Conservation (phyloP, 2,329 filamentous ascomycete genomes). For the Scolecobasidium constrictum region DNA sequence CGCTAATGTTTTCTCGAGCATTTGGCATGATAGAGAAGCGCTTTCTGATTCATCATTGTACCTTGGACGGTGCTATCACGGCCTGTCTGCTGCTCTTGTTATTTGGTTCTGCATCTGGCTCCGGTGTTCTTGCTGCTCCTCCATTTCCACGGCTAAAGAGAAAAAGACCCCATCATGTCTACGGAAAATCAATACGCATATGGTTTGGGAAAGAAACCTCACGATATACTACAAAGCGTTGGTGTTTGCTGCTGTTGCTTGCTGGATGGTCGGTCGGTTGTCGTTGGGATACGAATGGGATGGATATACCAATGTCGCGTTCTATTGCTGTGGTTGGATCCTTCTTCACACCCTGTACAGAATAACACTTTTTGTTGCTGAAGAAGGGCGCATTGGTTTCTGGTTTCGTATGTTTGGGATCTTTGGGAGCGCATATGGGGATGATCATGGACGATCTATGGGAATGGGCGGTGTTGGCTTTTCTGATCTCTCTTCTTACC, state of each 20-base stretch:
- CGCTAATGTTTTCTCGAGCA: neutral
- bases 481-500: no score
- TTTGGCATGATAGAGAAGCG: neutral
- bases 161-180: neutral
- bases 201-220: neutral
- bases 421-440: no score
- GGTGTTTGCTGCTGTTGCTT: neutral
- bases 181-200: neutral
- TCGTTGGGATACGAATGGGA: neutral
- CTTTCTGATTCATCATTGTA: neutral
- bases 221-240: neutral
- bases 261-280: neutral
- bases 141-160: neutral
- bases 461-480: neutral
- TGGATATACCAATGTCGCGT: slow-evolving; percentile 1
- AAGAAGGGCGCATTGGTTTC: no score
- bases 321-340: neutral
- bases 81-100: neutral
- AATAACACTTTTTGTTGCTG: neutral
- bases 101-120: neutral
- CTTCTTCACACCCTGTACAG: neutral
- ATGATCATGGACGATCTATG: no score
- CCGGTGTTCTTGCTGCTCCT: neutral
- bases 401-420: no score
- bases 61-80: neutral